Evolutionary conservation across 257 asterid species (phyloP), one percentile per base, ranked within the genome.

Genomic region (Salvia splendens): DNA sequence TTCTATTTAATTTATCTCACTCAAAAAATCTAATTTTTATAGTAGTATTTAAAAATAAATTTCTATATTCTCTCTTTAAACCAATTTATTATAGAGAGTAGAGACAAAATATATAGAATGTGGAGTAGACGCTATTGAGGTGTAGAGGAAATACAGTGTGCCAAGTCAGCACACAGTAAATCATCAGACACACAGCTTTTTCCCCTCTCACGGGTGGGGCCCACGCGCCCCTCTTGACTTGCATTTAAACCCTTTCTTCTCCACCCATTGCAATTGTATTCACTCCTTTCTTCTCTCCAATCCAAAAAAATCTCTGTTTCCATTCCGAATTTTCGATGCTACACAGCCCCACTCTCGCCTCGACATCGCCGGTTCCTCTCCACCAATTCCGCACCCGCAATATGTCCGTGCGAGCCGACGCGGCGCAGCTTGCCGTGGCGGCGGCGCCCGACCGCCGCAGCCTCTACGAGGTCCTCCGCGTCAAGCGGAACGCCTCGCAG

Each of bases 401-500:
- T 1, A 54, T 77, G 65, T 28, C 67, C 2, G 65, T 79, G 61
- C 64, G 74, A 50, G 83, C 84, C 1, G 89, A 82, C 74, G 77
- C 72, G 12, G 77, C 82, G 16, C 67, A 70, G 47, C 72, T 73
- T 11, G 61, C 72, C 9, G 36, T 75, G 61, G 75, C 69, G 61
- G 75, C 69, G 53, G 60, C 52, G 60, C 47, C 32, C 16, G 76
- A 59, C 69, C 50, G 76, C 40, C 77, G 51, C 68, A 83, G 83
- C 70, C 81, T 84, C 12, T 92, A 92, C 79, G 88, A 86, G 65
- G 91, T 92, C 24, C 88, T 89, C 10, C 80, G 83, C 14, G 88
- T 89, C 48, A 84, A 67, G 74, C 72, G 54, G n/a, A 81, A 80
- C 79, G 96, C 97, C 0, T 83, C 96, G n/a, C 81, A 41, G 59